Evolutionary conservation across 495 filamentous ascomycete genomes (phyloP).

Genomic region (Penicillium coprophilum): DNA sequence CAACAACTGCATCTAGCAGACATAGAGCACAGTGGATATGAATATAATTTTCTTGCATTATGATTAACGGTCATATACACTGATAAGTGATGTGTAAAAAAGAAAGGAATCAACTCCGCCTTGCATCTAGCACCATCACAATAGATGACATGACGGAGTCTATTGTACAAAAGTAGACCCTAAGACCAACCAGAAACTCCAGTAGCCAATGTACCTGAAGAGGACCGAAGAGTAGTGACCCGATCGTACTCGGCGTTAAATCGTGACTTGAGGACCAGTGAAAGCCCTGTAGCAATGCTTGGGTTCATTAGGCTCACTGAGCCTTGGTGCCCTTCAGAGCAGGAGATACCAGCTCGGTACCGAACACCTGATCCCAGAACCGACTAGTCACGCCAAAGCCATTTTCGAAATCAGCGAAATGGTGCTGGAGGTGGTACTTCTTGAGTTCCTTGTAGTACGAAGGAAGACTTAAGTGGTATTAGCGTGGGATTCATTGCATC

Average conservation of each 20-base stretch:
- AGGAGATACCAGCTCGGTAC: constrained; percentile 67
- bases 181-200: constrained; percentile 24
- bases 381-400: constrained; percentile 98
- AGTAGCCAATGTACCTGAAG: constrained; percentile 15
- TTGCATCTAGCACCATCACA: background rate
- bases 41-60: constrained; percentile 27
- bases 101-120: constrained; percentile 5
- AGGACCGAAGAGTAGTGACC: background rate
- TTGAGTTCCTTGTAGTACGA: constrained; percentile 84
- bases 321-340: constrained; percentile 54
- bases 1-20: background rate
- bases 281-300: constrained; percentile 4
- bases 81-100: constrained; percentile 24
- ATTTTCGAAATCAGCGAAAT: constrained; percentile 94
- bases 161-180: constrained; percentile 24
- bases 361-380: constrained; percentile 94
- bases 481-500: constrained; percentile 4
- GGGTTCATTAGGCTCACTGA: constrained; percentile 39
- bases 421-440: constrained; percentile 95
- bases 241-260: constrained; percentile 20
- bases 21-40: background rate
- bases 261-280: constrained; percentile 24
- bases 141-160: constrained; percentile 5
- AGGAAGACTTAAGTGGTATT: constrained; percentile 58
- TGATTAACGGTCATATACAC: constrained; percentile 39